A percentile compares a stretch with the other conserved stretches of the same genome.
Evolutionary conservation across 2,329 filamentous ascomycete species (phyloP).

Genomic region (Colletotrichum liriopes): DNA sequence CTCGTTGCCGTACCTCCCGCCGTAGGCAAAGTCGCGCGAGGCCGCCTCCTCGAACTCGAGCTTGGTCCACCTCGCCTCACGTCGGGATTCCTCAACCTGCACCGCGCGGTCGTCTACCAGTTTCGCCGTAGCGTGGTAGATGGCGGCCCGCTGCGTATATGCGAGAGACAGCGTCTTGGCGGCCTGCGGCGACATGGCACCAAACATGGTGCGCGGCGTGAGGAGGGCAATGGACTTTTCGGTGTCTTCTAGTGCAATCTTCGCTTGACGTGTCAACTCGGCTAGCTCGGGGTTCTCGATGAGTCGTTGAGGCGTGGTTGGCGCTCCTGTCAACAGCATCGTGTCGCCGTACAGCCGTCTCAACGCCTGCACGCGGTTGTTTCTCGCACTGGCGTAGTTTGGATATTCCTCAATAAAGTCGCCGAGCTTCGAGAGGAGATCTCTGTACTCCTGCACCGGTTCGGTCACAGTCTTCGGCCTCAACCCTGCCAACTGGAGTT

Average conservation of each 20-base stretch:
- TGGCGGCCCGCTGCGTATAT: constrained; percentile 79
- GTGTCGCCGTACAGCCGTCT: constrained; percentile 75
- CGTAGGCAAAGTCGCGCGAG: constrained; percentile 74
- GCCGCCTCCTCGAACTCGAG: constrained; percentile 75
- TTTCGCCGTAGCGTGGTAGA: constrained; percentile 74
- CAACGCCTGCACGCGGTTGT: constrained; percentile 81
- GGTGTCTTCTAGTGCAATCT: constrained; percentile 66
- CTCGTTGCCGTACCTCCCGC: constrained; percentile 76
- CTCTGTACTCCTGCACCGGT: constrained; percentile 62
- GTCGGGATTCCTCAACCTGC: constrained; percentile 56
- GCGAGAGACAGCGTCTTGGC: constrained; percentile 78
- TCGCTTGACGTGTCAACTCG: constrained; percentile 58
- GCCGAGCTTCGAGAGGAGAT: constrained; percentile 65
- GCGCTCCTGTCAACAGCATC: constrained; percentile 63
- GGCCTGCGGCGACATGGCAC: constrained; percentile 74
- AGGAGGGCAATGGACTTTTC: constrained; percentile 72
- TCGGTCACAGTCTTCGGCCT: constrained; percentile 55
- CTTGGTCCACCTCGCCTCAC: constrained; percentile 66
- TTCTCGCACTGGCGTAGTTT: constrained; percentile 79
- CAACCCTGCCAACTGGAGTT: constrained; percentile 66
- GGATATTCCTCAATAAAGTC: constrained; percentile 72
- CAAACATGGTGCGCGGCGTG: constrained; percentile 65
- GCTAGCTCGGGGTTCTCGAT: constrained; percentile 54
- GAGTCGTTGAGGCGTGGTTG: constrained; percentile 58
- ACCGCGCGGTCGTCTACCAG: constrained; percentile 55